A percentile compares a stretch with the other conserved stretches of the same genome.
Conservation (phyloP, 2,329 filamentous ascomycete species). For the Trichoderma sp. region DNA sequence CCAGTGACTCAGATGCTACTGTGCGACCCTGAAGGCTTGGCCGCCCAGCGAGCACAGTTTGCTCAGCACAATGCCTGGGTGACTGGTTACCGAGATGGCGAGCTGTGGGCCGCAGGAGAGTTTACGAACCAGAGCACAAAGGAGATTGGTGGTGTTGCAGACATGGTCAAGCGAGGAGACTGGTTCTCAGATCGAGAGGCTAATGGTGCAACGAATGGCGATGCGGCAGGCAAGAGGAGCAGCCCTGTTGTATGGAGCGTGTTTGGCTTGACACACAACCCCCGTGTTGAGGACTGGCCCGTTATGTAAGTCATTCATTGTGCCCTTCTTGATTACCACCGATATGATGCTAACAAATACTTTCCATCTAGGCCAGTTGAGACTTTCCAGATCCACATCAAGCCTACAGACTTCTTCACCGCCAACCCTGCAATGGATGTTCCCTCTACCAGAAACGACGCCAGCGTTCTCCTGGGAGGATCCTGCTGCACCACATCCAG, state of each 20-base stretch:
- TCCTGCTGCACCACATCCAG: conserved; percentile 31
- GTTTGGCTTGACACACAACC: conserved; percentile 52
- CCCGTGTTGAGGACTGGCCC: conserved; percentile 52
- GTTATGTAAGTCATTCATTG: conserved; percentile 45
- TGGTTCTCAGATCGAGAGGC: conserved; percentile 42
- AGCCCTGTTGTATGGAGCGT: conserved; percentile 49
- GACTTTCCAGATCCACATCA: conserved; percentile 46
- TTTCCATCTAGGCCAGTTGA: conserved; percentile 46
- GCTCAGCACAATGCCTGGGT: conserved; percentile 52
- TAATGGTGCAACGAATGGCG: not conserved
- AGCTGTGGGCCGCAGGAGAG: conserved; percentile 53
- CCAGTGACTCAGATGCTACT: conserved; percentile 49
- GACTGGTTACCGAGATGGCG: conserved; percentile 50
- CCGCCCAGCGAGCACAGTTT: conserved; percentile 46
- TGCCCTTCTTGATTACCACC: fast-evolving
- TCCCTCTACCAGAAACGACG: conserved; percentile 40
- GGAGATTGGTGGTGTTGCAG: conserved; percentile 46
- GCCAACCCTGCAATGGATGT: conserved; percentile 50
- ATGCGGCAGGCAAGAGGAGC: conserved; percentile 29
- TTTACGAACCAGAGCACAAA: conserved; percentile 52
- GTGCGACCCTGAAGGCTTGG: conserved; percentile 46
- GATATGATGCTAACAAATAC: not conserved
- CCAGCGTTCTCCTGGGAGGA: conserved; percentile 44
- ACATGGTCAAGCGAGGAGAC: conserved; percentile 50
- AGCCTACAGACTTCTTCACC: conserved; percentile 49